These are phyloP conservation scores for Lignosus rhinocerotis DNA, from an alignment of 1,284 basidiomycete genomes.

Conservation along the genomic window DNA sequence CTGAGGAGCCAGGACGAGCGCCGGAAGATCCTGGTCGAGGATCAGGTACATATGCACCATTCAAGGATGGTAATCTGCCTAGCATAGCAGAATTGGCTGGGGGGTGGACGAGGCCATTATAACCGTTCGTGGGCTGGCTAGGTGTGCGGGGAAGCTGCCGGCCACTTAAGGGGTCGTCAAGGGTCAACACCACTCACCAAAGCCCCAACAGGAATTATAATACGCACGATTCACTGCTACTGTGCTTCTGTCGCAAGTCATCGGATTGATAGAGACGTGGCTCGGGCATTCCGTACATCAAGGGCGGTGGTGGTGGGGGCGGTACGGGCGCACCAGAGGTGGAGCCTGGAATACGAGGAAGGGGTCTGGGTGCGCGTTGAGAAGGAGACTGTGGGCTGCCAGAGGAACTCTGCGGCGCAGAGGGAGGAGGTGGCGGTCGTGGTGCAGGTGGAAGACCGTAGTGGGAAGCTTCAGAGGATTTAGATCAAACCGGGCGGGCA, in stretches of 20 bases:
- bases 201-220: background rate
- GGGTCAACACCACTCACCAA: background rate
- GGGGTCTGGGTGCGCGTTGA: slow-evolving; percentile 28
- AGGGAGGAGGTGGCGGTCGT: slow-evolving; percentile 19
- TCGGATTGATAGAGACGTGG: slow-evolving; percentile 27
- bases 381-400: slow-evolving; percentile 30
- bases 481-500: slow-evolving; percentile 20
- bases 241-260: slow-evolving; percentile 26
- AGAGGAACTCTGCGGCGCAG: slow-evolving; percentile 9
- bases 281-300: slow-evolving; percentile 29
- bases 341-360: slow-evolving; percentile 33
- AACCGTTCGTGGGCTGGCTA: slow-evolving; percentile 5
- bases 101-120: slow-evolving; percentile 15
- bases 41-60: slow-evolving; percentile 16
- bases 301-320: slow-evolving; percentile 26
- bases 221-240: slow-evolving; percentile 29
- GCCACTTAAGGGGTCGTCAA: slow-evolving; percentile 5
- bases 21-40: slow-evolving; percentile 22
- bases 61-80: slow-evolving; percentile 17
- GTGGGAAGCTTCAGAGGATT: slow-evolving; percentile 19
- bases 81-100: slow-evolving; percentile 19
- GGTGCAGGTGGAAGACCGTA: slow-evolving; percentile 31
- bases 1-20: slow-evolving; percentile 23
- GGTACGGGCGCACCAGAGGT: slow-evolving; percentile 25
- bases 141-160: slow-evolving; percentile 25